phyloP scores from a whole-genome alignment of 2,329 filamentous ascomycete species.

The Cylindrodendrum hubeiense region DNA sequence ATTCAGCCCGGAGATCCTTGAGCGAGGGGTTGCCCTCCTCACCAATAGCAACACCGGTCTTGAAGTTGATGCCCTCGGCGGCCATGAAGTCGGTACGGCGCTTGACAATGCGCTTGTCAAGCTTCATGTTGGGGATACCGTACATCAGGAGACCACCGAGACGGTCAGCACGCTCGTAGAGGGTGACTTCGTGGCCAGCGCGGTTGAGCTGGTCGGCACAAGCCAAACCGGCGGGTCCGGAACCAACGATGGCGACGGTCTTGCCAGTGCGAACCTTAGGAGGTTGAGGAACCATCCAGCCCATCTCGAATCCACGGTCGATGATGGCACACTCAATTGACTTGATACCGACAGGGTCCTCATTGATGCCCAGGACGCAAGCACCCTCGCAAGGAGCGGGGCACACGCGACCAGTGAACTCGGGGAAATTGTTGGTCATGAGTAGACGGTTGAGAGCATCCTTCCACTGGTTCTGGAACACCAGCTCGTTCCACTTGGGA shows the following conservation, averaged over 20 bases:
- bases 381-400: conserved; percentile 97
- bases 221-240: conserved; percentile 91
- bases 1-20: conserved; percentile 73
- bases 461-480: conserved; percentile 83
- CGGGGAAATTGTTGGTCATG: conserved; percentile 99
- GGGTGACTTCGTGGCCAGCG: conserved; percentile 87
- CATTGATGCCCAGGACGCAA: conserved; percentile 95
- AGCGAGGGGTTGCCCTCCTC: conserved; percentile 75
- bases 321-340: conserved; percentile 98
- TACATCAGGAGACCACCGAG: conserved; percentile 96
- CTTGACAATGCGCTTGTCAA: conserved; percentile 97
- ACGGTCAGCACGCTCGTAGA: conserved; percentile 94
- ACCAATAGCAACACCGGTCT: conserved; percentile 82
- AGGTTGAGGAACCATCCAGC: conserved; percentile 91
- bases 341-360: conserved; percentile 97
- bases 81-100: conserved; percentile 96
- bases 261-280: conserved; percentile 88
- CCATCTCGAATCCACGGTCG: conserved; percentile 96
- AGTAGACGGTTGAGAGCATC: conserved; percentile 92
- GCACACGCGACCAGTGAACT: conserved; percentile 97
- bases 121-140: conserved; percentile 99
- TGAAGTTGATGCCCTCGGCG: conserved; percentile 86
- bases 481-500: conserved; percentile 93
- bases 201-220: conserved; percentile 95
- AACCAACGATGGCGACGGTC: conserved; percentile 89